A percentile compares a stretch with the other conserved stretches of the same genome.
phyloP scores from a whole-genome alignment of 768 basidiomycete species.

The Kwoniella mangroviensis region DNA sequence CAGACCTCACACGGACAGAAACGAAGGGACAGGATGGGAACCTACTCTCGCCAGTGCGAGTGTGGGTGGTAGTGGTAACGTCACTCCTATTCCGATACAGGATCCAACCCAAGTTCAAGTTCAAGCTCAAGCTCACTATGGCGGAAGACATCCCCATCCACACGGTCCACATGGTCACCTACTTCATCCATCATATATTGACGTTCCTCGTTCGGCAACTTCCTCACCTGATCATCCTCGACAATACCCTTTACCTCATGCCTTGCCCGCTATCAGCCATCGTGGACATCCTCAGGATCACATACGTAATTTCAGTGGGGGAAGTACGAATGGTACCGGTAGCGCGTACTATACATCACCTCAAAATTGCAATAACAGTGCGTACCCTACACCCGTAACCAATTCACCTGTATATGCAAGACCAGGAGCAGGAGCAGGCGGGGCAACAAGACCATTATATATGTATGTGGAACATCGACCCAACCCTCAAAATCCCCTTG shows the following conservation, averaged over 20 bases:
- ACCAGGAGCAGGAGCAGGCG: neutral
- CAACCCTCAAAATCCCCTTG: conserved; percentile 74
- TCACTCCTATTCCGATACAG: neutral
- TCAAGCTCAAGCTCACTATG: neutral
- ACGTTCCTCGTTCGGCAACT: conserved; percentile 5
- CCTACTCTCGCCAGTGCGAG: conserved; percentile 1
- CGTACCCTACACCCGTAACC: conserved; percentile 11
- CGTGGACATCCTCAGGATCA: neutral
- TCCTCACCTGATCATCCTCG: conserved; percentile 11
- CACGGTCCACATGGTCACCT: conserved; percentile 2
- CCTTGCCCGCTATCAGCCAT: neutral
- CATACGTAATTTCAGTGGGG: neutral
- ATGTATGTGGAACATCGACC: conserved; percentile 71
- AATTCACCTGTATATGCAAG: neutral
- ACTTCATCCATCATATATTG: conserved; percentile 4
- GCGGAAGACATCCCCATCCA: neutral
- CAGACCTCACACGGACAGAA: neutral
- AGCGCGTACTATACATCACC: neutral
- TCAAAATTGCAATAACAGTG: neutral
- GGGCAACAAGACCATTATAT: conserved; percentile 8
- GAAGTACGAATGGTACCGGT: neutral
- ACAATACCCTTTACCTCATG: neutral
- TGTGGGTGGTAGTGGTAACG: too few relatives aligned
- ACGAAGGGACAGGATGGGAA: conserved; percentile 1
- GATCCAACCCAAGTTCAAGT: neutral